A percentile compares a stretch with the other conserved stretches of the same genome.
These are phyloP conservation scores for Penicillium griseofulvum DNA, from an alignment of 2,329 filamentous ascomycete species.

Conservation along the genomic window DNA sequence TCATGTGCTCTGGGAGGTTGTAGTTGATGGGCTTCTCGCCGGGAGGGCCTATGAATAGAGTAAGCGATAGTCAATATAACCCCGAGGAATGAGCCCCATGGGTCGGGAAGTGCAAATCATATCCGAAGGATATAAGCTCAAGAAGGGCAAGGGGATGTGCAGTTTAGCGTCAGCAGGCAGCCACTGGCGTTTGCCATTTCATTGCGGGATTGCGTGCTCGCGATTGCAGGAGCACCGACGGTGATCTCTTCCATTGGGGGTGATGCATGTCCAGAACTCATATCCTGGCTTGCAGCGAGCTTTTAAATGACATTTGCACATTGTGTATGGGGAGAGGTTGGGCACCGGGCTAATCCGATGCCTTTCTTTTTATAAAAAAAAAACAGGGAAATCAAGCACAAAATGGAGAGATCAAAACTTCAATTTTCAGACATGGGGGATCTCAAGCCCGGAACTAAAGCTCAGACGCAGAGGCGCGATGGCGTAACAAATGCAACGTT, in stretches of 20 bases:
- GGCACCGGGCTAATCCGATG: background rate
- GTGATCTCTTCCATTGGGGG: constrained; percentile 18
- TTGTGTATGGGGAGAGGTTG: background rate
- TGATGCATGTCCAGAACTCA: background rate
- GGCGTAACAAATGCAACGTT: constrained; percentile 36
- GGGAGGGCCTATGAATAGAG: constrained; percentile 18
- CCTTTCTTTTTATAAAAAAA: background rate
- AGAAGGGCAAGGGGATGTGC: constrained; percentile 12
- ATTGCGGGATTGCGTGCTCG: constrained; percentile 39
- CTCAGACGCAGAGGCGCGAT: constrained; percentile 21
- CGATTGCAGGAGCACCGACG: constrained; percentile 14
- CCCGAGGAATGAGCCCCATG: constrained; percentile 10
- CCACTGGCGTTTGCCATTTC: constrained; percentile 31
- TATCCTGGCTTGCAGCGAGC: background rate
- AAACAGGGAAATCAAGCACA: background rate
- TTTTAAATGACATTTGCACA: background rate
- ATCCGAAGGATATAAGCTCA: constrained; percentile 12
- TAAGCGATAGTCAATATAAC: constrained; percentile 23
- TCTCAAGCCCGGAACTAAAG: background rate
- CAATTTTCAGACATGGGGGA: constrained; percentile 6
- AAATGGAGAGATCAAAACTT: background rate
- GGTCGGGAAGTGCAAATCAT: constrained; percentile 20
- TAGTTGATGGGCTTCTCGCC: constrained; percentile 41
- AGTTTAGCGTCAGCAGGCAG: constrained; percentile 19
- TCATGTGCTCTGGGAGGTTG: constrained; percentile 39